Evolutionary conservation across 495 filamentous ascomycete species (phyloP), one percentile per base, ranked within the genome.

Genomic region (Neurospora sp.): DNA sequence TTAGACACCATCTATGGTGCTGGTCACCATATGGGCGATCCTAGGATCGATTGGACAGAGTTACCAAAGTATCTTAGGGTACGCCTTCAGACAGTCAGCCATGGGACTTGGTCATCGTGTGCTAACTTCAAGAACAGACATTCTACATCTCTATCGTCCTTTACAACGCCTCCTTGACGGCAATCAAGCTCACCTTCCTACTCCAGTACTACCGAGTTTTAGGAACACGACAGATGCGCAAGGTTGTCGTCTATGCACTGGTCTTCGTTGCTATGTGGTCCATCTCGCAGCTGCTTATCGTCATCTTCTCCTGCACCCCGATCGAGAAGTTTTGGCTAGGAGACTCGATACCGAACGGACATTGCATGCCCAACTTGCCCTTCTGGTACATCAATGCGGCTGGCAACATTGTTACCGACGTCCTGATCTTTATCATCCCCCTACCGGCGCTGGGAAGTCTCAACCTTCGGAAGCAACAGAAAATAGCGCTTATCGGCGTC

Each of bases 341-440:
- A 5, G 41, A 74, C 3, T 61, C 40, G 81, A 22, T 53, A 11
- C 46, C 46, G 77, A 8, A 81, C 71, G n/a, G 46, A 11, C n/a
- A 53, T 11, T 87, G 85, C 74, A 74, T 87, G 35, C 81, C 86
- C 70, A 78, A 82, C 68, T 77, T 81, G 22, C 80, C 80, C 0
- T 78, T 85, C 38, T 86, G 85, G 79, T 87, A 85, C 77, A 77
- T 82, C 71, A 88, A 85, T 76, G 82, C 83, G 4, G 81, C 80
- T 0, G 81, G 86, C 31, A 88, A 88, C 77, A 86, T 89, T 61
- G 68, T 83, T 35, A 85, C 83, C 46, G 87, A 89, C 74, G 68
- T 87, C 40, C 78, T 82, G 39, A 77, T 87, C 61, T 83, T 86
- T 46, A 38, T 86, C 0, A 83, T 89, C 53, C 88, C 88, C 0